Conservation (phyloP, 1,139 yeast species). For the Arxiozyma telluris region DNA sequence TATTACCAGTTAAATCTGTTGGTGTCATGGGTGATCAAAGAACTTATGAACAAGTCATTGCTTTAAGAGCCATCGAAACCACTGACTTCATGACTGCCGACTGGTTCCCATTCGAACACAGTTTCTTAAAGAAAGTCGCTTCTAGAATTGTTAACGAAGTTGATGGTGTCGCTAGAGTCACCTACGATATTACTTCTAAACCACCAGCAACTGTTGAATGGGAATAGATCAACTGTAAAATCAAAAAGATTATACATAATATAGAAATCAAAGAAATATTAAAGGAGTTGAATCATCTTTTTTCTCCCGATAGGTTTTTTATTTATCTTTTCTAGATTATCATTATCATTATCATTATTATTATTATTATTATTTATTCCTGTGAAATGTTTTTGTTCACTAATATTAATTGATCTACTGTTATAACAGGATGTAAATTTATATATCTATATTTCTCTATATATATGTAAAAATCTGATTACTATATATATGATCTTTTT, state of each 20-base stretch:
- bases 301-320: not conserved
- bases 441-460: too few relatives aligned
- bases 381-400: not conserved
- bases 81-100: slow-evolving; percentile 99
- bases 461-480: not conserved
- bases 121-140: slow-evolving; percentile 86
- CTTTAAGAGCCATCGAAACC: slow-evolving; percentile 95
- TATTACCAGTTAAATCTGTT: slow-evolving; percentile 93
- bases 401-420: too few relatives aligned
- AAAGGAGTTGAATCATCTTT: not conserved
- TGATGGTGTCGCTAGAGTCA: slow-evolving; percentile 97
- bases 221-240: slow-evolving; percentile 48
- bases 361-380: too few relatives aligned
- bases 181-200: slow-evolving; percentile 95
- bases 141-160: slow-evolving; percentile 97
- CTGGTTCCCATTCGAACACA: slow-evolving; percentile 92
- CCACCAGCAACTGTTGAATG: slow-evolving; percentile 99
- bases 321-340: not conserved
- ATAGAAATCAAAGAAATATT: not conserved
- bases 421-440: too few relatives aligned
- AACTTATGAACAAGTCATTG: slow-evolving; percentile 98
- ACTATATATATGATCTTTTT: not conserved
- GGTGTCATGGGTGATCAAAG: slow-evolving; percentile 99
- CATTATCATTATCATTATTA: too few relatives aligned
- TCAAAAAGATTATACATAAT: too few relatives aligned